Base-by-base conservation (phyloP, 1,284 basidiomycete genomes). In the Fomitiporia mediterranea region DNA sequence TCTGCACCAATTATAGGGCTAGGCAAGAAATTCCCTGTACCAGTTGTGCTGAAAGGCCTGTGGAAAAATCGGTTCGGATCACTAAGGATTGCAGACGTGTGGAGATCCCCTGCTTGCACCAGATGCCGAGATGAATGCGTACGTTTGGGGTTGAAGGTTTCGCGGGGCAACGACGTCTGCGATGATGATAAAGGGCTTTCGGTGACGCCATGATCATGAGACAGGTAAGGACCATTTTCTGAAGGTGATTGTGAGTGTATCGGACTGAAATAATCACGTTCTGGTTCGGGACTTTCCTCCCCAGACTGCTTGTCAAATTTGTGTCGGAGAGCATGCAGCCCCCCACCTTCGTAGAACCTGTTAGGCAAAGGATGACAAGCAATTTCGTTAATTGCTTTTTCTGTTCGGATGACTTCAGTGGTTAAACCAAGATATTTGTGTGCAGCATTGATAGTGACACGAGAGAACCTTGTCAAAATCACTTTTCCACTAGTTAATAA, bases 381-480 rank as follows among this genome's bases (percentile, higher is more conserved):
- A 59, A 98, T 86, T 59, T 94, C 87, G 66, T 99, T 99, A 69
- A 99, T 94, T 0, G 92, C 87, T 66, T 97, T 92, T 72, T 99
- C 96, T 0, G 96, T 96, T 27, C 94, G 85, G 52, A 99, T 84
- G 9, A 99, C 92, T 70, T 99, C 96, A 27, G 88, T 87, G 0
- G 96, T 99, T 51, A 99, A 71, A 1, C 96, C 96, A 6, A 99
- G 82, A 69, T 98, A 99, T 66, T 90, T 91, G 72, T 99, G 96
- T 0, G 97, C 94, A 34, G 91, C 89, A 67, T 84, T 91, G 74
- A 99, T 98, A 0, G 97, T 99, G 9, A 99, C 97, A 17, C 96
- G 85, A 44, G 94, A 94, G 66, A 99, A 96, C 1, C 96, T 83
- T 3, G 97, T 96, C 51, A 99, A 74, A 61, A 98, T 97, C 35